Evolutionary conservation across 306 rosid species (phyloP).

Genomic region (Potentilla sterilis): DNA sequence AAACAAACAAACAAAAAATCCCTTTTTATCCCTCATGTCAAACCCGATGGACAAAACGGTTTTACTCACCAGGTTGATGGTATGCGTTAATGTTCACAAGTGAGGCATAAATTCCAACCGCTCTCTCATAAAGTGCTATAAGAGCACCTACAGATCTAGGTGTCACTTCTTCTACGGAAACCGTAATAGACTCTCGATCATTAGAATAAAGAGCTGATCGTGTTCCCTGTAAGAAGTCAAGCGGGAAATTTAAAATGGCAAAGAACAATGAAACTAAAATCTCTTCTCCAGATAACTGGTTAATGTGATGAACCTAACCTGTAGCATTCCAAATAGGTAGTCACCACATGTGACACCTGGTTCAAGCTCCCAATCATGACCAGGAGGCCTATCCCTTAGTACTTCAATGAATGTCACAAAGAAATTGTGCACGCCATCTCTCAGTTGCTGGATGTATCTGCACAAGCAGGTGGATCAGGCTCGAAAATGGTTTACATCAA

Average conservation of each 20-base stretch:
- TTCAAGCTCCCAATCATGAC: slow-evolving; percentile 99
- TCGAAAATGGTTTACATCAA: not conserved
- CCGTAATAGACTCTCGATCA: slow-evolving; percentile 78
- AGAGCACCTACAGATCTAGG: slow-evolving; percentile 92
- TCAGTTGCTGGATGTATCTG: slow-evolving; percentile 95
- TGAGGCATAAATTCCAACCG: slow-evolving; percentile 93
- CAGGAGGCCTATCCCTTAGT: slow-evolving; percentile 95
- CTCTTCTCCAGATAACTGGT: not conserved
- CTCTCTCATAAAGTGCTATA: slow-evolving; percentile 90
- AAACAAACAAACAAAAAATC: not conserved
- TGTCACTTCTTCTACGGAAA: slow-evolving; percentile 88
- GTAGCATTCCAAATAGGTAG: slow-evolving; percentile 98
- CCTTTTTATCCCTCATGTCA: not conserved
- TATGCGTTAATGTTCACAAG: slow-evolving; percentile 88
- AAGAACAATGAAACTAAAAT: not conserved
- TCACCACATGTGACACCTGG: slow-evolving; percentile 99
- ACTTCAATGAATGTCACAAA: slow-evolving; percentile 95
- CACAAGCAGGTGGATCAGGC: slow-evolving; percentile 19
- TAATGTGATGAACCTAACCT: slow-evolving; percentile 47
- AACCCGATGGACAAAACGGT: not conserved
- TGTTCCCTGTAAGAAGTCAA: slow-evolving; percentile 66
- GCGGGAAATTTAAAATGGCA: slow-evolving; percentile 13
- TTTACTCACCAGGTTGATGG: slow-evolving; percentile 86
- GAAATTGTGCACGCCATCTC: slow-evolving; percentile 97
- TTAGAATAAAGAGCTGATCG: slow-evolving; percentile 87